phyloP scores from a whole-genome alignment of 176 grass and related monocot species.

The Lolium multiflorum region DNA sequence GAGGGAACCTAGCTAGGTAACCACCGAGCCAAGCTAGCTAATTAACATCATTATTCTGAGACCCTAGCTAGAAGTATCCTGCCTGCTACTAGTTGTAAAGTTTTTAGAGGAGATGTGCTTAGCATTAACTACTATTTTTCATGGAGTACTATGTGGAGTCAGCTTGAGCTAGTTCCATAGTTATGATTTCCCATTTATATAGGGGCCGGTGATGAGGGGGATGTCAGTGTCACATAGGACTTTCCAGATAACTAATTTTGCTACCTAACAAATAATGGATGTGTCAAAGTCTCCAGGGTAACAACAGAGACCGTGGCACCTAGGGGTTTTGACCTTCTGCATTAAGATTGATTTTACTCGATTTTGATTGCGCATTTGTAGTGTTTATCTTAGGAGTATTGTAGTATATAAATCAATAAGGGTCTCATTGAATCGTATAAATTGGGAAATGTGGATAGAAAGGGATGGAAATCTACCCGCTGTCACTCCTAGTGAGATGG shows the following conservation, averaged over 20 bases:
- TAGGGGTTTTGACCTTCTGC: background rate
- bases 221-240: slow-evolving; percentile 4
- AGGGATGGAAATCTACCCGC: background rate
- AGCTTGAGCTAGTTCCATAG: background rate
- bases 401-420: background rate
- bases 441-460: background rate
- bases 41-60: background rate
- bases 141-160: too few species aligned
- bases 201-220: background rate
- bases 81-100: too few species aligned
- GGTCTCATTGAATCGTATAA: background rate
- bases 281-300: too few species aligned
- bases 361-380: background rate
- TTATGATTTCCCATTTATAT: slow-evolving; percentile 36
- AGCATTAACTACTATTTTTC: too few species aligned
- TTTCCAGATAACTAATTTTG: too few species aligned
- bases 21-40: background rate
- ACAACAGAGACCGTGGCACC: background rate
- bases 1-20: background rate
- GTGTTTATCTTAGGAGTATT: background rate
- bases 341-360: background rate
- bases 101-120: too few species aligned
- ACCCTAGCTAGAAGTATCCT: too few species aligned
- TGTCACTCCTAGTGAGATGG: too few species aligned
- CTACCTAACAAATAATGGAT: too few species aligned